phyloP scores from a whole-genome alignment of 2,329 filamentous ascomycete genomes.

The Fusarium sp. region DNA sequence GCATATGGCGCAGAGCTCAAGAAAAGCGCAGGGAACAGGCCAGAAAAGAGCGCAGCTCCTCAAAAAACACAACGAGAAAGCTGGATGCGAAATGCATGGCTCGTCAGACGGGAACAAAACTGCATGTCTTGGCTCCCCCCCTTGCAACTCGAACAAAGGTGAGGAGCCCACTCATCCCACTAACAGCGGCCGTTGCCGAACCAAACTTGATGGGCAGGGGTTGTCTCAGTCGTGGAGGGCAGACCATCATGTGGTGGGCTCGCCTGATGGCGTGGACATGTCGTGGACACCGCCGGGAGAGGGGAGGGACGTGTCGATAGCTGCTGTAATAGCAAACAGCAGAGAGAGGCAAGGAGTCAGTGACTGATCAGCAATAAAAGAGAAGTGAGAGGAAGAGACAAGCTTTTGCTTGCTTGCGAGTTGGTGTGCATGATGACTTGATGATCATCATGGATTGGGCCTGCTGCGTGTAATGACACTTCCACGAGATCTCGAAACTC shows the following conservation, averaged over 20 bases:
- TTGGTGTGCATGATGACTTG: conserved; percentile 11
- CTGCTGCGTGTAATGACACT: not conserved
- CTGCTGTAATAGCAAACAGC: not conserved
- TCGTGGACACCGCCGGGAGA: conserved; percentile 11
- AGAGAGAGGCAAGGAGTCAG: not conserved
- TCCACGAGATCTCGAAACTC: conserved; percentile 2
- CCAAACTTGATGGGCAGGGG: conserved; percentile 33
- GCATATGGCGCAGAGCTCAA: not conserved
- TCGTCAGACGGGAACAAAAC: conserved; percentile 23
- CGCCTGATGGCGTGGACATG: conserved; percentile 24
- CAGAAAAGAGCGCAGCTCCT: conserved; percentile 6
- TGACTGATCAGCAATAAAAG: conserved; percentile 3
- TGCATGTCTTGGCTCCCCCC: not conserved
- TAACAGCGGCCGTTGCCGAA: conserved; percentile 39
- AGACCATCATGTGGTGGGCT: conserved; percentile 36
- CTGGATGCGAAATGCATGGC: conserved; percentile 26
- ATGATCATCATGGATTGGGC: conserved; percentile 14
- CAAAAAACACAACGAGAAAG: not conserved
- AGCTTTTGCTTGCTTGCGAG: not conserved
- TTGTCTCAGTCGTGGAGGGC: conserved; percentile 2
- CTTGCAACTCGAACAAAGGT: conserved; percentile 26
- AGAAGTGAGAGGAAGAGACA: not conserved
- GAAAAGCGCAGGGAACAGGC: conserved; percentile 23
- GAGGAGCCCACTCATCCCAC: conserved; percentile 31
- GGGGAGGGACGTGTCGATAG: conserved; percentile 28